A percentile compares a stretch with the other conserved stretches of the same genome.
phyloP scores from a whole-genome alignment of 768 basidiomycete species.

The Termitomyces sp. region DNA sequence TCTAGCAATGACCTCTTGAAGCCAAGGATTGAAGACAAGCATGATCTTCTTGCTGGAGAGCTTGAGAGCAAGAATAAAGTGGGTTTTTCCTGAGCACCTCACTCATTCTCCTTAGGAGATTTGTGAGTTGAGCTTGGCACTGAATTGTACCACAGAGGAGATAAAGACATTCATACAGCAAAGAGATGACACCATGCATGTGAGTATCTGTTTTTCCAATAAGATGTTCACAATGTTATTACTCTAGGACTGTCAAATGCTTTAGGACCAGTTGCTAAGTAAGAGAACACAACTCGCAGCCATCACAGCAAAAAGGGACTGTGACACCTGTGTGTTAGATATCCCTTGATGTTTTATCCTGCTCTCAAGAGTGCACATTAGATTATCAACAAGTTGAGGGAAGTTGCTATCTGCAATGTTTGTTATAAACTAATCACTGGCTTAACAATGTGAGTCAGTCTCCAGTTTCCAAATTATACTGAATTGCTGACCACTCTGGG shows the following conservation, averaged over 20 bases:
- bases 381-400: neutral
- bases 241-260: neutral
- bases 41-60: too few species aligned
- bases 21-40: too few species aligned
- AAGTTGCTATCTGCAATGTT: too few species aligned
- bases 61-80: too few species aligned
- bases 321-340: neutral
- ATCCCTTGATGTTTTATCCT: neutral
- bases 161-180: too few species aligned
- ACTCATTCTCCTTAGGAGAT: too few species aligned
- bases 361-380: neutral
- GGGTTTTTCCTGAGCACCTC: too few species aligned
- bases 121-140: too few species aligned
- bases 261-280: too few species aligned
- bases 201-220: neutral
- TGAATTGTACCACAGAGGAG: too few species aligned
- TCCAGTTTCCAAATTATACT: neutral
- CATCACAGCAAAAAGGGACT: neutral
- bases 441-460: too few species aligned
- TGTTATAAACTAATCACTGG: neutral
- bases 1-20: too few species aligned
- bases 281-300: neutral
- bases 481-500: neutral
- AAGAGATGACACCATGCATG: neutral
- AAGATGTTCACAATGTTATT: neutral